Conservation (phyloP, 495 filamentous ascomycete species). For the Aspergillus ostianus region DNA sequence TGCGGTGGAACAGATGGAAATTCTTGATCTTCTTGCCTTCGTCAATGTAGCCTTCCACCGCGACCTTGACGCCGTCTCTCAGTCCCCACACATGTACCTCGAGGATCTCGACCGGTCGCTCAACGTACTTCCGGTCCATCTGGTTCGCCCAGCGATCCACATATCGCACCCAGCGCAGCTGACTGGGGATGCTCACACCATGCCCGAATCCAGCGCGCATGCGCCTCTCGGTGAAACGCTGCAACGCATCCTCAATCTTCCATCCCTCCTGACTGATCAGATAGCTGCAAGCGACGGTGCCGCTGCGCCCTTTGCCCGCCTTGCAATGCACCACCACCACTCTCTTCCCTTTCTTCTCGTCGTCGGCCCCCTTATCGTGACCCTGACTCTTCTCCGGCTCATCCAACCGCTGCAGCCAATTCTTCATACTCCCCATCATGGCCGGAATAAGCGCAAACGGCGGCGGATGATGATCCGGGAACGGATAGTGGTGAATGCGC, state of each 20-base stretch:
- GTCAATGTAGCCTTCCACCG: conserved; percentile 80
- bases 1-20: conserved; percentile 74
- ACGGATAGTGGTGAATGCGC: conserved; percentile 85
- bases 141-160: conserved; percentile 79
- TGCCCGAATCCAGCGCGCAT: conserved; percentile 87
- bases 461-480: conserved; percentile 95
- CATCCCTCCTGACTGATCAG: conserved; percentile 88
- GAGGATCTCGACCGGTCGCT: conserved; percentile 77
- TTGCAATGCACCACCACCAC: conserved; percentile 96
- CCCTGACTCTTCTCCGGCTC: conserved; percentile 16
- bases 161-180: conserved; percentile 86
- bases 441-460: conserved; percentile 84
- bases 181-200: conserved; percentile 91
- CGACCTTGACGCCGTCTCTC: conserved; percentile 81
- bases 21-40: conserved; percentile 82
- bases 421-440: conserved; percentile 87
- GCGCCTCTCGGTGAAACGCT: conserved; percentile 78
- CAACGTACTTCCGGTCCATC: conserved; percentile 73
- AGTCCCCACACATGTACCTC: conserved; percentile 92
- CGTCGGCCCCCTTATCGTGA: conserved; percentile 10
- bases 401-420: conserved; percentile 69
- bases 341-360: conserved; percentile 40
- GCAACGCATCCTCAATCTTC: conserved; percentile 72
- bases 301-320: conserved; percentile 91
- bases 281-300: conserved; percentile 84